These are phyloP conservation scores for Candida quercuum DNA, from an alignment of 805 yeast species.

Conservation along the genomic window DNA sequence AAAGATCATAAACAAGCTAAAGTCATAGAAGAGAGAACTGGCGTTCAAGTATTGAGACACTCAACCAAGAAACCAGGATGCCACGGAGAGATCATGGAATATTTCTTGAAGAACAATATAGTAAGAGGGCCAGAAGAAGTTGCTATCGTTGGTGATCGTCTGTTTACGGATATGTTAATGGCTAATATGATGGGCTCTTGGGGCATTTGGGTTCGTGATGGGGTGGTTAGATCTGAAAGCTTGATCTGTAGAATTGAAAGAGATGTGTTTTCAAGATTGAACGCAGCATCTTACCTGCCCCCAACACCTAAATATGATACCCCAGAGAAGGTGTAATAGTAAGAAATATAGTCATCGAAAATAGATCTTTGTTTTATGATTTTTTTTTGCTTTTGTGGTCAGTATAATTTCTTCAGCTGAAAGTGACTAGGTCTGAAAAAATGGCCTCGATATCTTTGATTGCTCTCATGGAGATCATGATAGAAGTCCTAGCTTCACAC, in stretches of 20 bases:
- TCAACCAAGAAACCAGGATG: slow-evolving; percentile 82
- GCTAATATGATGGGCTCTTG: slow-evolving; percentile 89
- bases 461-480: no score
- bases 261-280: slow-evolving; percentile 12
- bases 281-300: slow-evolving; percentile 2
- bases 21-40: slow-evolving; percentile 55
- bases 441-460: no score
- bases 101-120: slow-evolving; percentile 45
- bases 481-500: no score
- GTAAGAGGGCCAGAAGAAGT: slow-evolving; percentile 50
- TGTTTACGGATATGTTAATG: slow-evolving; percentile 89
- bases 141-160: slow-evolving; percentile 85
- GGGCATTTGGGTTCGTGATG: slow-evolving; percentile 79
- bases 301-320: slow-evolving; percentile 1
- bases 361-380: no score
- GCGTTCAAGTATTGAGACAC: slow-evolving; percentile 67
- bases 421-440: no score
- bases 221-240: slow-evolving; percentile 55
- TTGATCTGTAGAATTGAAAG: slow-evolving; percentile 52
- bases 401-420: no score
- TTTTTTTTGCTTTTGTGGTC: no score
- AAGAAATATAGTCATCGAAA: no score
- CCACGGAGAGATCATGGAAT: slow-evolving; percentile 56
- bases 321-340: not conserved
- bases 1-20: slow-evolving; percentile 51